Evolutionary conservation across 2,329 filamentous ascomycete species (phyloP), one percentile per base, ranked within the genome.

Genomic region (Sporothrix humicola): DNA sequence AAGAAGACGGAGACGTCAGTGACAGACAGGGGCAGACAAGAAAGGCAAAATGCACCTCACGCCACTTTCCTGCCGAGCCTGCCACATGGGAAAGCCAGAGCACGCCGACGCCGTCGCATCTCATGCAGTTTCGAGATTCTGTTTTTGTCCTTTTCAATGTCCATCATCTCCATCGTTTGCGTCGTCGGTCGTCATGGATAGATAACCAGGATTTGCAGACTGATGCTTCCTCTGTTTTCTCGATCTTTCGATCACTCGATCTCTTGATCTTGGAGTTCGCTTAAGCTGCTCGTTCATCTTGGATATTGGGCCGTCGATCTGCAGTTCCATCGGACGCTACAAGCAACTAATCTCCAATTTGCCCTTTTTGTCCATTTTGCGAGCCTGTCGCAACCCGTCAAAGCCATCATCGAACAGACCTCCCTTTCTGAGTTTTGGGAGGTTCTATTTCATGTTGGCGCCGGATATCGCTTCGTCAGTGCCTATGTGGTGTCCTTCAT

Each of bases 341-440:
- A 59, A 59, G 56, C 56, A 23, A 59, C 26, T 37, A 13, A 59
- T 59, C 15, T n/a, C 56, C 56, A 59, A 59, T 59, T 59, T 59
- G 56, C 56, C 56, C 56, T 26, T 23, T 26, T 23, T 26, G 31
- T 37, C 31, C 7, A 5, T 37, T 37, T 37, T 37, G 31, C 31
- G 31, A 37, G 31, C 31, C 7, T 37, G 31, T 56, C 52, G 52
- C 52, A 54, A 54, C 20, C 9, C 13, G 20, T 20, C 23, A 23
- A 26, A 26, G 20, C 20, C 6, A 20, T 20, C 31, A 37, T 37
- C 31, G 31, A 37, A 7, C 31, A 5, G 7, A 37, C 56, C 56
- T 59, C 56, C 56, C 56, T 37, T 59, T 37, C 52, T n/a, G 52
- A 23, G 10, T 56, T 56, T 26, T 37, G 31, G 52, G 23, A 15